Evolutionary conservation across 169 alveolate species (phyloP), one percentile per base, ranked within the genome.

Genomic region (Plasmodium yoelii): DNA sequence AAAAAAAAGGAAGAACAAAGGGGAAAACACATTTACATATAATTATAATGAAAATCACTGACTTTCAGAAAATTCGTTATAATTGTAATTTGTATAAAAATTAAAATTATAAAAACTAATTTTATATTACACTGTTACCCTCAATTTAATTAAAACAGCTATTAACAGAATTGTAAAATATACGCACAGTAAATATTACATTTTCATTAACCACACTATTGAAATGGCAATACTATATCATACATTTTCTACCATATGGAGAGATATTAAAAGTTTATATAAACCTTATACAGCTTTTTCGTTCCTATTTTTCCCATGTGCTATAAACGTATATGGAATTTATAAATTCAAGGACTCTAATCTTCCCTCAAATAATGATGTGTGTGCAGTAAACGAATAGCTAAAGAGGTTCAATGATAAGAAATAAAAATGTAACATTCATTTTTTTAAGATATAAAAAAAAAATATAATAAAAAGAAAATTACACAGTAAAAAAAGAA

Each of bases 241-340:
- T 59, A 82, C 90, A 46, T 67, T 82, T 55, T 82, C 68, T 59
- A 55, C 72, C 55, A 53, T 82, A 19, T 49, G 46, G 70, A 82
- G 46, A 71, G 90, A 82, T 60, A 68, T 82, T 44, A 82, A 63
- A 57, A 67, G 49, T 82, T 82, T 82, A 47, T 82, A 82, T 64
- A 82, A 82, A 82, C 90, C 90, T 19, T 82, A 82, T 34, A 39
- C 90, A 18, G 90, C 90, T n/a, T 82, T 82, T 67, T 82, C 90
- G 47, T 82, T 82, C 24, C 65, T 82, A 26, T 82, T 82, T 68
- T 82, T 82, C 72, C 90, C 90, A 1, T 82, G 90, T 55, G 90
- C 84, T 28, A 26, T 82, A 55, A 82, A 82, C 44, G 69, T 82
- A 51, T 82, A 82, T 82, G 90, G 90, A 1, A 82, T 82, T 67